Base-by-base conservation (phyloP, 345 rosid genomes). In the Euphorbia lathyris region DNA sequence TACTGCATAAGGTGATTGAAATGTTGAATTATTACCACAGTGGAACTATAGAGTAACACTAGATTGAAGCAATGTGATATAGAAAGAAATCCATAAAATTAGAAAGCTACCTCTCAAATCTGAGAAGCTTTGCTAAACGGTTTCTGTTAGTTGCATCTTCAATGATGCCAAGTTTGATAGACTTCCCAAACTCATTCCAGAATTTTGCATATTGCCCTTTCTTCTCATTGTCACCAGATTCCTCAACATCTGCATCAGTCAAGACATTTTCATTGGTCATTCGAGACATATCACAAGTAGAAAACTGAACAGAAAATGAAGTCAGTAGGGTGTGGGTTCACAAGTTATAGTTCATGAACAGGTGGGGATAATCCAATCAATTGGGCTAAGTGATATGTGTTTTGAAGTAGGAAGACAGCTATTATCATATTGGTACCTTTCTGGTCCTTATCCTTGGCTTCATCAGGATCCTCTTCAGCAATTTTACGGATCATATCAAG, bases 161-260 rank as follows among this genome's bases (percentile, higher is more conserved):
- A 66, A 95, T 85, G 58, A 90, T 92, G 32, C 98, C 98, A 48
- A 92, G 97, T 83, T 95, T 95, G 60, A 95, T 88, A 29, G 98
- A 95, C 83, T 92, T 92, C 70, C 99, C 99, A 76, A 88, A 95
- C 80, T 95, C 98, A 72, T 92, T 92, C 99, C 99, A 95, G 87
- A 95, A 92, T 68, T 84, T 92, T 5, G 88, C 26, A 69, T 95
- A 95, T 71, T 95, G 97, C 69, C 97, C 99, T 77, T 81, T 90
- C 87, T 88, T 92, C 84, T 92, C 96, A 74, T 85, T 81, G 65
- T 86, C 96, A 58, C 72, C 61, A 42, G 88, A 85, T 72, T 85
- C 86, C 67, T 87, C 98, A 72, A 80, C 79, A 70, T 92, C 97
- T 82, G 84, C 66, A n/a, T 27, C 27, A 14, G 57, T 17, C 34